Evolutionary conservation across 805 yeast species (phyloP).

Genomic region (Barnettozyma wickerhamii): DNA sequence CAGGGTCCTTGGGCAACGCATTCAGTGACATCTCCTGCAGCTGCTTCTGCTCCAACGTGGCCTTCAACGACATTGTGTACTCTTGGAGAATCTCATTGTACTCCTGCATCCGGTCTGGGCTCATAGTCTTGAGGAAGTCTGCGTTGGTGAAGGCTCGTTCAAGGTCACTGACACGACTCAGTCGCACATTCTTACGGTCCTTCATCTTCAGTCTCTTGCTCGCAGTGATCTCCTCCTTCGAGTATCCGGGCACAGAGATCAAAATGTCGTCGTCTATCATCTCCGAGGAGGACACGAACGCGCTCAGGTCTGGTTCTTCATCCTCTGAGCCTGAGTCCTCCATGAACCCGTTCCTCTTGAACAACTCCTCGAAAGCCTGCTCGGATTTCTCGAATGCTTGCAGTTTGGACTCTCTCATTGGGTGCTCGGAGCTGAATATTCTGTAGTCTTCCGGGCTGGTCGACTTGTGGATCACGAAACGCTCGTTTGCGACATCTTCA

Average conservation of each 20-base stretch:
- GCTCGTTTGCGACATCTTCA: constrained; percentile 4
- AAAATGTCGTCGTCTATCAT: constrained; percentile 21
- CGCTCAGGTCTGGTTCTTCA: constrained; percentile 24
- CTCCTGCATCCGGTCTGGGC: constrained; percentile 14
- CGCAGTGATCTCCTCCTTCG: constrained; percentile 24
- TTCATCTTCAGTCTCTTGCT: constrained; percentile 20
- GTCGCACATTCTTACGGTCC: constrained; percentile 23
- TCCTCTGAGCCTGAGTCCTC: constrained; percentile 27
- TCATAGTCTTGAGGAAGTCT: constrained; percentile 15
- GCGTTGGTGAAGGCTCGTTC: constrained; percentile 20
- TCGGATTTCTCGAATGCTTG: constrained; percentile 23
- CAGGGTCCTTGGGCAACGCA: background rate
- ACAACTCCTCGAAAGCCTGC: constrained; percentile 23
- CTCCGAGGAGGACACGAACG: constrained; percentile 16
- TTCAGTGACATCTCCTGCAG: background rate
- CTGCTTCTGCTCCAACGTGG: background rate
- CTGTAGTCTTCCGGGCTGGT: constrained; percentile 23
- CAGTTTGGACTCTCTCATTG: constrained; percentile 22
- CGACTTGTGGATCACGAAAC: constrained; percentile 26
- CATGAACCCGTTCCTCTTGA: constrained; percentile 13
- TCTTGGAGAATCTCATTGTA: constrained; percentile 18
- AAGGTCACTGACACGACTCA: constrained; percentile 19
- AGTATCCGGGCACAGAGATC: constrained; percentile 25
- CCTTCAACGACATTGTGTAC: constrained; percentile 4
- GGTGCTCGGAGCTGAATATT: constrained; percentile 20